Evolutionary conservation across 129 eudicot species (phyloP), one percentile per base, ranked within the genome.

Genomic region (Heracleum sosnowskyi): DNA sequence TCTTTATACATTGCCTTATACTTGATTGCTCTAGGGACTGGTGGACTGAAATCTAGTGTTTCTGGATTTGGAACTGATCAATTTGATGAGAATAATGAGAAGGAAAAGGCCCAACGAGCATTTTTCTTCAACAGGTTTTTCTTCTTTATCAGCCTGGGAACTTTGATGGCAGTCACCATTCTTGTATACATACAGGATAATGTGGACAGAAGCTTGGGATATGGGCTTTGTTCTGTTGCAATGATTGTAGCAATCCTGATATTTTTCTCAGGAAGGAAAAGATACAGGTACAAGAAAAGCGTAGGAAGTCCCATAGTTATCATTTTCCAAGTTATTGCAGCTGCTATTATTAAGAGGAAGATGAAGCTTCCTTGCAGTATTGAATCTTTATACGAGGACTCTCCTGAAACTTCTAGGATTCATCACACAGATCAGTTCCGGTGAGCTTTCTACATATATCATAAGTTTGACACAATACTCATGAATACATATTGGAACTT

Each of bases 21-120:
- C 81, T 79, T 96, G 16, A 96, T 96, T 47, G 99, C 99, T 13
- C 47, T 96, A 13, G 99, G 99, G 29, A 96, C 99, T 0, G 99
- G 99, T 9, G 99, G 99, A 57, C 87, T 96, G 12, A 96, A 96
- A 75, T 96, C 99, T 0, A 92, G 99, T n/a, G 96, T 96, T 4
- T 96, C 99, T 0, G 99, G 99, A 71, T 96, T 96, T 28, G 99
- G 99, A 12, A 92, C 94, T 0, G 99, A 96, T 49, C 99, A 96
- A 60, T 96, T 96, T 42, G 99, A 96, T n/a, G 99, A 96, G 18
- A 92, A 88, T 72, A 89, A 96, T 36, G 91, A 88, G 42, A 86
- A 87, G 79, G 99, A 92, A 73, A 90, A 88, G 75, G 83, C 95
- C 0, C 97, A 96, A 66, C 90, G 87, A 97, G 84, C 92, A 44